Base-by-base conservation (phyloP, 2,329 filamentous ascomycete species). In the Penicillium sp. region DNA sequence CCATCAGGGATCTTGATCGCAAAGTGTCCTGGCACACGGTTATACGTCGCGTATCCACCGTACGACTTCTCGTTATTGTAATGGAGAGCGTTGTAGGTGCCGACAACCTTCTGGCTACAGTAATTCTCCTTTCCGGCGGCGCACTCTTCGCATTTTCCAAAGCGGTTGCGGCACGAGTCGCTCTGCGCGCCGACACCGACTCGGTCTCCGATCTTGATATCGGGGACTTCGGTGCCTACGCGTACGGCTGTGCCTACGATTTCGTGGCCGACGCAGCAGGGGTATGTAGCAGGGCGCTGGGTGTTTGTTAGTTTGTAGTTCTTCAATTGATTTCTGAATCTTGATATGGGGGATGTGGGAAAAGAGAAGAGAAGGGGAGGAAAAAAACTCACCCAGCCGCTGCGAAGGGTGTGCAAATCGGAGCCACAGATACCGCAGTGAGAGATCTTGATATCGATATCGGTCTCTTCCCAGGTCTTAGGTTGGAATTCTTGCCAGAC, bases 351-450 rank as follows among this genome's bases (percentile, higher is more conserved):
- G 18, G 18, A 18, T 18, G 18, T 18, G 18, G 18, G 18, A 18
- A 18, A 18, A 18, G 18, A 18, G 18, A 18, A 24, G 3, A 5
- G 16, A 29, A 50, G 8, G 4, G 24, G 7, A 27, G 4, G 24
- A 1, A 39, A 36, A 36, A 32, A 36, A 62, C 68, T 50, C 59
- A 73, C 71, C 70, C 71, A 73, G 46, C 70, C 83, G 11, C 81
- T 82, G 18, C 78, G 75, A 4, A 86, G 72, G 4, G 73, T 79
- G 69, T 86, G 84, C 34, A 87, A 46, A 59, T 88, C 85, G 0
- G 80, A 81, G 50, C 83, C 85, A 66, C 86, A 88, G 58, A 88
- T 80, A 56, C 86, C 84, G 60, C 83, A 87, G 73, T 86, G 83
- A 0, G 81, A 80, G 59, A 88, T 73, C 65, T 83, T 79, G 61